Percentiles rank a stretch among this genome's conserved stretches.
Conservation (phyloP, 176 grass and related monocot species). For the Musa beccarii region DNA sequence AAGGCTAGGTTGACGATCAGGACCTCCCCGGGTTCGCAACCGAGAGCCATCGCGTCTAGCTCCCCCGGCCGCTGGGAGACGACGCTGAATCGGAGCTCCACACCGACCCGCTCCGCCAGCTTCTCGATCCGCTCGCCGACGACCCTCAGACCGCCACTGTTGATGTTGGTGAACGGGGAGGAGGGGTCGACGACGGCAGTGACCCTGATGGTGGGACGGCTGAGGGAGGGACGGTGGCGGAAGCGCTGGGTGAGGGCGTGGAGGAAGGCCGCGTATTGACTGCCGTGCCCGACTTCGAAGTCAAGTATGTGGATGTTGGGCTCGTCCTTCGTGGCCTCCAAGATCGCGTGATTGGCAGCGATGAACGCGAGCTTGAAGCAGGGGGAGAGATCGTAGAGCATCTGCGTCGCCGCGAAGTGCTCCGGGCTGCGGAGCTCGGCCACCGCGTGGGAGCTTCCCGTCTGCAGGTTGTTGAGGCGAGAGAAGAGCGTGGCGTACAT, state of each 20-base stretch:
- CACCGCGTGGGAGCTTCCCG: not conserved
- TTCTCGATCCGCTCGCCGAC: not conserved
- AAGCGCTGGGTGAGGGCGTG: not conserved
- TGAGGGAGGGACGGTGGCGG: not conserved
- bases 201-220: not conserved
- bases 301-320: conserved; percentile 1
- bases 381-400: conserved; percentile 4
- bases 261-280: not conserved
- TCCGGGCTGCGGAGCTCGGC: not conserved
- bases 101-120: not conserved
- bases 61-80: not conserved
- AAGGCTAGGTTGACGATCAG: not conserved
- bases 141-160: not conserved
- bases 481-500: not conserved
- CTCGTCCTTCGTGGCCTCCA: not conserved
- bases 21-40: not conserved
- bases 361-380: not conserved
- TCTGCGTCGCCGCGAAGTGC: not conserved
- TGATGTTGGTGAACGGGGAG: not conserved
- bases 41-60: not conserved
- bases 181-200: not conserved
- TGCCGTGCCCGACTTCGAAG: conserved; percentile 1
- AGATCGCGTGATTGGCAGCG: conserved; percentile 11
- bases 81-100: not conserved
- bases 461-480: not conserved